phyloP scores from a whole-genome alignment of 2,329 filamentous ascomycete species.

The Chalaropsis thielavioides region DNA sequence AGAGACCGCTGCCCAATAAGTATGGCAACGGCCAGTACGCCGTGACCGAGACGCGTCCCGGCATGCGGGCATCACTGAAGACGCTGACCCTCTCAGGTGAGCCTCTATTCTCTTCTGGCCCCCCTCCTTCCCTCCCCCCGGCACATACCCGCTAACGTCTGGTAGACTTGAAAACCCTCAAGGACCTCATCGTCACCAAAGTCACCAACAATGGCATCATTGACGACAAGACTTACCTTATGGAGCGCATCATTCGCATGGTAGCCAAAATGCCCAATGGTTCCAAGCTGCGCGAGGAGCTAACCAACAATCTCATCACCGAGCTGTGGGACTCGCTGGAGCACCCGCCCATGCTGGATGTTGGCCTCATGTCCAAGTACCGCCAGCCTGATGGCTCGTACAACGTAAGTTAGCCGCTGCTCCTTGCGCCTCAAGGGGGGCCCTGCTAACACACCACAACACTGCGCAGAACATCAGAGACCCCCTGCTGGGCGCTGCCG shows the following conservation, averaged over 20 bases:
- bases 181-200: conserved; percentile 46
- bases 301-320: conserved; percentile 54
- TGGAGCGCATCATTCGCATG: conserved; percentile 59
- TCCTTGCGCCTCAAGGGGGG: background rate
- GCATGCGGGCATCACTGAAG: conserved; percentile 42
- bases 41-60: conserved; percentile 32
- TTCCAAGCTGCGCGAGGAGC: conserved; percentile 44
- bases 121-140: too few species aligned
- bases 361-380: conserved; percentile 49
- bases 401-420: conserved; percentile 34
- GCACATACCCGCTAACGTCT: conserved; percentile 12
- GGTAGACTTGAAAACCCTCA: conserved; percentile 47
- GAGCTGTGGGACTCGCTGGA: conserved; percentile 58
- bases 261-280: conserved; percentile 48
- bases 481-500: conserved; percentile 52
- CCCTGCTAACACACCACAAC: background rate
- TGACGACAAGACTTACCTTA: conserved; percentile 65
- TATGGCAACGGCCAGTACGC: conserved; percentile 49
- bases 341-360: conserved; percentile 54
- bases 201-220: conserved; percentile 46
- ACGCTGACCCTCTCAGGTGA: conserved; percentile 36
- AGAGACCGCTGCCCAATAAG: conserved; percentile 47
- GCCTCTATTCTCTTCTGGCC: background rate
- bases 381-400: conserved; percentile 55
- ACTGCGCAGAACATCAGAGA: conserved; percentile 45